Conservation (phyloP, 768 basidiomycete genomes). For the Gyrodon lividus region DNA sequence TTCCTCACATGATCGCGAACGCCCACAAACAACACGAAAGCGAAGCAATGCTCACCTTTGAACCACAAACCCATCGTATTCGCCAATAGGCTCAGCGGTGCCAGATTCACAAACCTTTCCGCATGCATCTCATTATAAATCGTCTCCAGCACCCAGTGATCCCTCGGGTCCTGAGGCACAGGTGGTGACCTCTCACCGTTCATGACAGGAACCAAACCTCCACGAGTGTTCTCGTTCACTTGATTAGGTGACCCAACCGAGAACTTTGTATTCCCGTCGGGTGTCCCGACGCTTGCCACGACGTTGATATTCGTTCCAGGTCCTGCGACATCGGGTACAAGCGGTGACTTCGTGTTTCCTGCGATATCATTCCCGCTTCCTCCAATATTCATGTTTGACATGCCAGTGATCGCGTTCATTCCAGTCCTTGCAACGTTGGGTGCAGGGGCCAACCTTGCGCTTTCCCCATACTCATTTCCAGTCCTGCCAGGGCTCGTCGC, state of each 20-base stretch:
- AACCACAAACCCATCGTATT: conserved; percentile 61
- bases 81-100: conserved; percentile 59
- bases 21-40: background rate
- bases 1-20: background rate
- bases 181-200: background rate
- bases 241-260: background rate
- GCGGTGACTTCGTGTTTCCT: too few relatives aligned
- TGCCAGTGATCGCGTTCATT: too few relatives aligned
- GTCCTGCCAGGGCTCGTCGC: background rate
- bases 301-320: too few relatives aligned
- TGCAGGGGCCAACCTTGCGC: background rate
- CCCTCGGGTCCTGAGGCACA: conserved; percentile 52
- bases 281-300: too few relatives aligned
- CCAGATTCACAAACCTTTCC: conserved; percentile 63
- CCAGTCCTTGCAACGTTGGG: too few relatives aligned
- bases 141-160: conserved; percentile 61
- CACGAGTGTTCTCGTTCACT: background rate
- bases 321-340: too few relatives aligned
- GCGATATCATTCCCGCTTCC: background rate
- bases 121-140: conserved; percentile 72
- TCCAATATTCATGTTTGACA: too few relatives aligned
- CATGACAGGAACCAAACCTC: background rate
- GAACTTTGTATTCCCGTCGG: background rate
- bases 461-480: background rate
- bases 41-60: conserved; percentile 42